Evolutionary conservation across 2,329 filamentous ascomycete species (phyloP).

Genomic region (Colletotrichum gigasporum): DNA sequence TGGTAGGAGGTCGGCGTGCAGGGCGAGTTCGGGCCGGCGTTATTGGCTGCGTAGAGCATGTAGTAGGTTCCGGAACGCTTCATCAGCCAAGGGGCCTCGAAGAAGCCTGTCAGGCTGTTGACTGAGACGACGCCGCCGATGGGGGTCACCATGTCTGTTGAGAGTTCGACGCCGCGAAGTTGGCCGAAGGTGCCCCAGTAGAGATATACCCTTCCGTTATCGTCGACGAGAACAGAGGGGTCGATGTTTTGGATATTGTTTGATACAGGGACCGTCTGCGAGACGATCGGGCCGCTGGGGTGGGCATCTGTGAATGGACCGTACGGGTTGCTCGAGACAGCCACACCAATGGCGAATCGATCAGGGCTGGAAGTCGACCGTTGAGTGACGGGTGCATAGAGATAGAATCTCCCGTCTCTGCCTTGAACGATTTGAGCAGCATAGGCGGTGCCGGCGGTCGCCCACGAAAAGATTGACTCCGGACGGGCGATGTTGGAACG

Average conservation of each 20-base stretch:
- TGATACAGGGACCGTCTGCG: conserved; percentile 40
- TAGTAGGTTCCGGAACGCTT: conserved; percentile 46
- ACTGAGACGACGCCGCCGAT: conserved; percentile 36
- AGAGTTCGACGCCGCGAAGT: conserved; percentile 44
- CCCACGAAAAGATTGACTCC: conserved; percentile 45
- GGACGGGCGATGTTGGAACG: conserved; percentile 42
- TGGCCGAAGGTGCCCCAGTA: conserved; percentile 50
- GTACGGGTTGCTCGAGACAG: conserved; percentile 42
- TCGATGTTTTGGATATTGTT: conserved; percentile 52
- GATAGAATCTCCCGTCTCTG: conserved; percentile 44
- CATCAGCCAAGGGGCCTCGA: conserved; percentile 49
- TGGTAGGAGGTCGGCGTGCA: conserved; percentile 49
- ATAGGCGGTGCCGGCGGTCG: conserved; percentile 43
- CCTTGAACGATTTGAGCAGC: conserved; percentile 47
- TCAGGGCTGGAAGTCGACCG: conserved; percentile 38
- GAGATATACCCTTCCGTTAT: conserved; percentile 45
- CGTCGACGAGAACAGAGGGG: conserved; percentile 47
- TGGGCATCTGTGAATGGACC: conserved; percentile 48
- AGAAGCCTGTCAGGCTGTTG: conserved; percentile 42
- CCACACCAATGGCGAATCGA: conserved; percentile 49
- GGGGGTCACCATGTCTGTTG: conserved; percentile 46
- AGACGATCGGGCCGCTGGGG: conserved; percentile 45
- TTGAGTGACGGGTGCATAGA: conserved; percentile 46
- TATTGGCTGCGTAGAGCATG: conserved; percentile 50
- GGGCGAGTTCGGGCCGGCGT: conserved; percentile 44